Conservation (phyloP, 768 basidiomycete species). For the Strobilomyces dryophilus region DNA sequence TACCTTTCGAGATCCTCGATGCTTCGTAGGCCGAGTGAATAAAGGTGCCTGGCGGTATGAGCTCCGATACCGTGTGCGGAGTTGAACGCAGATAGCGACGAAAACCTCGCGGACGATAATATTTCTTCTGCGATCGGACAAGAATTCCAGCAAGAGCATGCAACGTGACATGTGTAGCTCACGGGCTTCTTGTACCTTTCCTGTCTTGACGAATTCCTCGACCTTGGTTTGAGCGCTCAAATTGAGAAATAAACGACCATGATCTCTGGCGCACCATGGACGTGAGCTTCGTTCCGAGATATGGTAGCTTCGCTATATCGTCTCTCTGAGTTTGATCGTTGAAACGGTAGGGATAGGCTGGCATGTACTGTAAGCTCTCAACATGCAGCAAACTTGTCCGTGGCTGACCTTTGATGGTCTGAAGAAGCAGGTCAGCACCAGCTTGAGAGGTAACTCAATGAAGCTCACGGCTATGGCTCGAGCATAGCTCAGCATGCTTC, state of each 20-base stretch:
- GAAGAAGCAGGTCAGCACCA: neutral
- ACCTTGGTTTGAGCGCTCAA: slow-evolving; percentile 38
- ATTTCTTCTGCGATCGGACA: slow-evolving; percentile 40
- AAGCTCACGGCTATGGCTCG: slow-evolving; percentile 63
- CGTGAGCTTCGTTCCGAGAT: slow-evolving; percentile 47
- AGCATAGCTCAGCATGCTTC: slow-evolving; percentile 68
- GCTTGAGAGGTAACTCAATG: neutral
- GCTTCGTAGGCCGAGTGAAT: slow-evolving; percentile 60
- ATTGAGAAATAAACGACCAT: neutral
- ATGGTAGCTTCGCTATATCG: slow-evolving; percentile 43
- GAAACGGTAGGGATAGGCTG: slow-evolving; percentile 49
- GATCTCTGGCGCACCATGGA: slow-evolving; percentile 39
- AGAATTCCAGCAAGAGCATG: neutral
- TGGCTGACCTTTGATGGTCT: slow-evolving; percentile 47
- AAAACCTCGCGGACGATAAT: slow-evolving; percentile 47
- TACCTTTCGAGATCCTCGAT: slow-evolving; percentile 66
- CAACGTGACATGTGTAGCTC: slow-evolving; percentile 13
- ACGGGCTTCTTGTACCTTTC: slow-evolving; percentile 58
- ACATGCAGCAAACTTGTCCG: neutral
- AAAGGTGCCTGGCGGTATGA: slow-evolving; percentile 60
- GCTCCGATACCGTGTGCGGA: slow-evolving; percentile 74
- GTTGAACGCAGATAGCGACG: slow-evolving; percentile 52
- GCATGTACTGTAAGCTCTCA: neutral
- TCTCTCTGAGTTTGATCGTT: slow-evolving; percentile 32
- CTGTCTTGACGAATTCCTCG: slow-evolving; percentile 53